Evolutionary conservation across 768 basidiomycete genomes (phyloP), one percentile per base, ranked within the genome.

Genomic region (Scleroderma citrinum): DNA sequence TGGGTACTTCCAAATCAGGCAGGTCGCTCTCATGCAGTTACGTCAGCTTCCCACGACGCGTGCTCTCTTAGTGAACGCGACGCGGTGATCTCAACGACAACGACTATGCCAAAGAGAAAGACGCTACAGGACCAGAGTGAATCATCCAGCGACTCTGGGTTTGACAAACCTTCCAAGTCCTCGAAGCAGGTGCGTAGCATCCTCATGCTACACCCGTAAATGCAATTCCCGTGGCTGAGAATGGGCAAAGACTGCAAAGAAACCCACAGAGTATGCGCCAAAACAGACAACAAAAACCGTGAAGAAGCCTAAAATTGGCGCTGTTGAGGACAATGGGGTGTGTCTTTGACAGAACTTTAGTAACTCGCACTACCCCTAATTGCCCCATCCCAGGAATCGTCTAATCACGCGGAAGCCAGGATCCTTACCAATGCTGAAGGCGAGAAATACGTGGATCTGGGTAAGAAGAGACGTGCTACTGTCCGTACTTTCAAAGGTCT

Each of bases 391-490:
- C 44, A 67, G 61, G n/a, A 51, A 7, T 32, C 56, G 16, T 41
- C 55, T 13, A 20, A 46, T 44, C 24, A 34, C 40, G 42, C 7
- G 11, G 39, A 38, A 11, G 35, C 54, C 30, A 49, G 45, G 16
- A 46, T 59, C 38, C 36, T 48, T 45, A 57, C 56, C 47, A 62
- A 53, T 10, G 29, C 54, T 0, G 64, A 68, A 17, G 65, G 69
- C 13, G 73, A 77, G 3, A 63, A 59, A 46, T 89, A 78, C 52
- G 59, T 88, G 36, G 80, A 85, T 29, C 59, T 89, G 13, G 86
- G 87, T 3, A 87, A 83, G 67, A 86, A 81, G 60, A 82, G 76
- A 63, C 81, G 85, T 5, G 84, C 72, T 3, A 76, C 82, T 2
- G 80, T 87, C 2, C 66, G 69, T 13, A 47, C 40, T 56, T 77